phyloP scores from a whole-genome alignment of 2,329 filamentous ascomycete species.

The Fusarium sororula region DNA sequence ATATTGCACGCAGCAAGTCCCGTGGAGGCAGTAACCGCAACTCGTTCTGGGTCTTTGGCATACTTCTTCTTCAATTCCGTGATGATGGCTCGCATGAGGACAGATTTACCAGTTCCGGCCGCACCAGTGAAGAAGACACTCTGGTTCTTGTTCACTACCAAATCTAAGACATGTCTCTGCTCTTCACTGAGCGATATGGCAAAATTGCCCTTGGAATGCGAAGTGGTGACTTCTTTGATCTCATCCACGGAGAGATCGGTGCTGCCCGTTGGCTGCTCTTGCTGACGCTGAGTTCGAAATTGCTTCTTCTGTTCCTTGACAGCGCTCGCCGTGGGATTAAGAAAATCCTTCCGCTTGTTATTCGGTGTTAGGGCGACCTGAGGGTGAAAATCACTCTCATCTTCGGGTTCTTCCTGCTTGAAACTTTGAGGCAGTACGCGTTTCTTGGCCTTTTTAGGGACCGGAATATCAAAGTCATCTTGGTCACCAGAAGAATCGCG shows the following conservation, averaged over 20 bases:
- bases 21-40: conserved; percentile 95
- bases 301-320: conserved; percentile 77
- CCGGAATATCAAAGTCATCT: conserved; percentile 38
- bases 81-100: conserved; percentile 93
- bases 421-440: conserved; percentile 66
- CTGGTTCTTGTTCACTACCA: conserved; percentile 81
- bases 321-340: conserved; percentile 40
- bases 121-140: conserved; percentile 99
- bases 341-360: conserved; percentile 39
- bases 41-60: conserved; percentile 77
- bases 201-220: conserved; percentile 45
- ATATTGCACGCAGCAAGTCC: conserved; percentile 97
- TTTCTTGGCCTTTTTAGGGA: conserved; percentile 62
- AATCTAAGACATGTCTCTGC: conserved; percentile 82
- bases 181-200: conserved; percentile 83
- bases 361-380: conserved; percentile 38
- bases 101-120: conserved; percentile 96
- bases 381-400: conserved; percentile 46
- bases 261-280: conserved; percentile 54
- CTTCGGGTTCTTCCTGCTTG: conserved; percentile 47
- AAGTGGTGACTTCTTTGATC: conserved; percentile 52
- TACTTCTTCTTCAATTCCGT: conserved; percentile 80
- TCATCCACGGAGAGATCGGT: conserved; percentile 45
- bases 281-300: conserved; percentile 65
- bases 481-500: conserved; percentile 51